Base-by-base conservation (phyloP, 1,284 basidiomycete species). In the Jaminaea rosea region DNA sequence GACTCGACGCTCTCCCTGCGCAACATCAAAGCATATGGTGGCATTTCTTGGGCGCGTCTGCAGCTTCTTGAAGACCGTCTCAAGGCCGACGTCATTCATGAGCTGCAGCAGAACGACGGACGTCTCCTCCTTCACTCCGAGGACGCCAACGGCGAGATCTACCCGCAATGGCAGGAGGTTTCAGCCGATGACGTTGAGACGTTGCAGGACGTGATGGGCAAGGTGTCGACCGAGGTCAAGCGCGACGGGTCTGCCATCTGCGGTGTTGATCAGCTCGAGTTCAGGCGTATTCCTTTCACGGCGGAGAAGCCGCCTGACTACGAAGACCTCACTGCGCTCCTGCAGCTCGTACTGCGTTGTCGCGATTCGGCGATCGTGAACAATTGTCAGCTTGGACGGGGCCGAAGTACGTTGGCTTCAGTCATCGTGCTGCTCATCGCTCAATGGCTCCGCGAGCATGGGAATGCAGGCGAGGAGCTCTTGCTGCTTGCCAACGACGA, bases 141-240 rank as follows among this genome's bases (percentile, higher is more conserved):
- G 76, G 84, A 85, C 0, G 74, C 82, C 0, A 88, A 92, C 62
- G 92, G 94, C 1, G 81, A 86, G 3, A 87, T 99, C 10, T 83
- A 93, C 7, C 93, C 94, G 0, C 79, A 96, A 1, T 99, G 94
- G 94, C 93, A 97, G 75, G 87, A 90, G 63, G 87, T 88, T 1
- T 79, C 82, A 44, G 75, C 81, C n/a, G 76, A 81, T 5, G 82
- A 90, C 62, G 85, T 98, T 9, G 82, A 83, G 32, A 88, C 90
- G 0, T 79, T 97, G 34, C 86, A 88, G 64, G 89, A 94, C 52
- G 82, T 96, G 52, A 97, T 98, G 92, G 52, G 52, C n/a, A 42
- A 37, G 19, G 55, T 64, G 8, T 53, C 62, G 7, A 28, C 48
- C 9, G 58, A 66, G 21, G 57, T 67, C 44, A 60, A 59, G 50